phyloP scores from a whole-genome alignment of 495 filamentous ascomycete genomes.

The Neurospora sp. region DNA sequence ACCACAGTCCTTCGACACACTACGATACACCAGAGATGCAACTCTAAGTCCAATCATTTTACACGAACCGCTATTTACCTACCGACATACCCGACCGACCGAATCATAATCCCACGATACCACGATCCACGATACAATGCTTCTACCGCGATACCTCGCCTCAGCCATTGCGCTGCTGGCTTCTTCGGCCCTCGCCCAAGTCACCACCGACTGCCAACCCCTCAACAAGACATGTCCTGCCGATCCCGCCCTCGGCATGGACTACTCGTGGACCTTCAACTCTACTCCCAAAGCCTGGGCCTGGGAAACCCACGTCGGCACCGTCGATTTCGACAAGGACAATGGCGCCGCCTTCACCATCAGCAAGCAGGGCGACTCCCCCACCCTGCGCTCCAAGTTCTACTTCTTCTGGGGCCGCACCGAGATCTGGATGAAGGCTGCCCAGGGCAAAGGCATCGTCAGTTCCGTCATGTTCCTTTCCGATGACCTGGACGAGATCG shows the following conservation, averaged over 20 bases:
- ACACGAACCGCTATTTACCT: not conserved
- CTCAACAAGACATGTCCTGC: constrained; percentile 51
- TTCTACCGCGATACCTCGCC: constrained; percentile 17
- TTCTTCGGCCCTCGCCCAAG: constrained; percentile 44
- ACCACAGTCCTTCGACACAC: not conserved
- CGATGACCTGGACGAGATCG: constrained; percentile 81
- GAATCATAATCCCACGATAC: not conserved
- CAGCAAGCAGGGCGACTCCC: constrained; percentile 57
- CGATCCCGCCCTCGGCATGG: constrained; percentile 52
- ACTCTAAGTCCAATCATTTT: not conserved
- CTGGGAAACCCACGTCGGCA: constrained; percentile 54
- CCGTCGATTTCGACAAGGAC: constrained; percentile 41
- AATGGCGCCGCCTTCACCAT: constrained; percentile 62
- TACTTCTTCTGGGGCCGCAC: constrained; percentile 72
- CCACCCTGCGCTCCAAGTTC: constrained; percentile 62
- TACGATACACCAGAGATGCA: not conserved
- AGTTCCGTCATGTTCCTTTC: constrained; percentile 76
- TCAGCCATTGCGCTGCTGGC: constrained; percentile 34
- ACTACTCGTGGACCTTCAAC: constrained; percentile 54
- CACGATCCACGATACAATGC: constrained; percentile 5
- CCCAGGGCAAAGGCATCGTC: constrained; percentile 65
- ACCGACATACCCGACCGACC: not conserved
- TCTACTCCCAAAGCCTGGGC: constrained; percentile 42
- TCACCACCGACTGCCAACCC: constrained; percentile 58
- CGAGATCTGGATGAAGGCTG: constrained; percentile 62